Base-by-base conservation (phyloP, 768 basidiomycete genomes). In the Astraeus odoratus region DNA sequence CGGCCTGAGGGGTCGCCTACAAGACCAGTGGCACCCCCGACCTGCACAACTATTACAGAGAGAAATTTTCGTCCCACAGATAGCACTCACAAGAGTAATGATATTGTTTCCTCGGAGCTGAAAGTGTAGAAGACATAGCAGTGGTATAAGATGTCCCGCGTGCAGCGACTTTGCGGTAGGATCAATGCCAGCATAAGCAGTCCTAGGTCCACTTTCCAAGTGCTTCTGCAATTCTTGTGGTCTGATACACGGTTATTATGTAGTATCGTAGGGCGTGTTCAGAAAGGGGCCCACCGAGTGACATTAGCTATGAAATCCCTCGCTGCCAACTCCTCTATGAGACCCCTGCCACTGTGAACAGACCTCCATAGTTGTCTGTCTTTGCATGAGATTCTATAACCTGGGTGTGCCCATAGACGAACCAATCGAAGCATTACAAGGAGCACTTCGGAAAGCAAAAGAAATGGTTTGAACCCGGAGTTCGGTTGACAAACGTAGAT, bases 1-100 rank as follows among this genome's bases (percentile, higher is more conserved):
- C 94, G 76, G 2, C 96, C 95, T 4, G 94, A 95, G 7, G 96
- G 96, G 59, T 99, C 96, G 5, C 96, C 96, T 36, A 99, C 83
- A n/a, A 86, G 80, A 8, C 92, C 96, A 0, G 95, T 98, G 8
- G 92, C 94, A 1, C 92, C 93, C 25, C 96, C 95, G 60, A 97
- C 86, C 95, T 98, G 57, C 26, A 9, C 10, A n/a, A 30, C 39
- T 20, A 44, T 51, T 39, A 43, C 23, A 37, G 4, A 39, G 42
- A 24, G 30, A 34, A 34, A 29, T 53, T 30, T 26, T 36, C 24
- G 26, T 7, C 9, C 24, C 23, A 18, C 10, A 24, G 41, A 34
- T 39, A 42, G 22, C 1, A 64, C 87, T 67, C 57, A 96, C 95
- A 22, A 99, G 74, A 4, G 89, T 83, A 25, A 98, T 81, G 31